Evolutionary conservation across 805 yeast genomes (phyloP), one percentile per base, ranked within the genome.

Genomic region (Schwanniomyces yamadae): DNA sequence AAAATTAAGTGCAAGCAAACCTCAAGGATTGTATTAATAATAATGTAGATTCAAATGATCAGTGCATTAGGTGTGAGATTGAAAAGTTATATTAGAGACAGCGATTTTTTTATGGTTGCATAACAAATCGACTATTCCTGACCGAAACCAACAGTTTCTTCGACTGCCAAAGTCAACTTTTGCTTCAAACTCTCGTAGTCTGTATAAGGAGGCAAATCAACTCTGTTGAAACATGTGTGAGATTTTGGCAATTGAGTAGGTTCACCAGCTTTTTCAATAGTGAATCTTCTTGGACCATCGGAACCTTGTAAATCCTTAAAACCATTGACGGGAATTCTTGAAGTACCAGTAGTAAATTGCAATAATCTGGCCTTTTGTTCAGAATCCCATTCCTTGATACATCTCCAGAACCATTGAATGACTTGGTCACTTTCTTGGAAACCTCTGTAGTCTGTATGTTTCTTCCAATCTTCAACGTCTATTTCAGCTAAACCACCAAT

Each of bases 401-500:
- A 84, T 63, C 80, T 81, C 99, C 99, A 93, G 78, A 93, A 93
- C 99, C 99, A 93, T 69, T 91, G 95, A 49, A 93, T 82, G 33
- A 89, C 96, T 66, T 89, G 95, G 65, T 93, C 99, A 46, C 80
- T 80, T 66, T 93, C 98, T 59, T 89, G 91, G 65, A 91, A 93
- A 4, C 99, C 99, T 69, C 99, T 80, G 68, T 93, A 93, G 63
- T 93, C 99, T 14, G 99, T 93, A 62, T 93, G 97, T 60, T 88
- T 90, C 69, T 89, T 93, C 99, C 99, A 93, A 70, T 93, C 99
- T 47, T 90, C 97, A 40, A 91, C 85, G 63, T 93, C 99, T 54
- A 93, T 91, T 55, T 93, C 99, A 2, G 97, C 93, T 56, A 93
- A 81, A 63, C 99, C 99, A 61, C 99, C 99, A 63, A 93, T 93